Conservation (phyloP, 495 filamentous ascomycete genomes). For the Saxophila tyrrhenica region DNA sequence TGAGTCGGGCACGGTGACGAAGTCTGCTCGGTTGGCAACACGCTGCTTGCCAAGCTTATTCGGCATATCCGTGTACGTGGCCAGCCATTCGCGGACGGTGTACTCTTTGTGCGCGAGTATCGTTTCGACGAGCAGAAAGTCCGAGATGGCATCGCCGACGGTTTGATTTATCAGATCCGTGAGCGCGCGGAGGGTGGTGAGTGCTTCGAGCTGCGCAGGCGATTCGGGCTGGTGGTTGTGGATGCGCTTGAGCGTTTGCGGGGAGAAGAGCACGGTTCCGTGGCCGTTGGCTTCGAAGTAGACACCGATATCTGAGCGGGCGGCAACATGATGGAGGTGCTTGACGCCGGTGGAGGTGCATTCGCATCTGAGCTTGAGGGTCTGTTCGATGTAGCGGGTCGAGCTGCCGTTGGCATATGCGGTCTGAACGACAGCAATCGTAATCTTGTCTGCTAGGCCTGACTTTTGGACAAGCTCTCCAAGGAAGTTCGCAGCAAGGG, state of each 20-base stretch:
- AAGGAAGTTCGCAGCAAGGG: conserved; percentile 86
- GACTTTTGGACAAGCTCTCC: conserved; percentile 72
- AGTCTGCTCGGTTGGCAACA: conserved; percentile 74
- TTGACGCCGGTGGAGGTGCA: conserved; percentile 96
- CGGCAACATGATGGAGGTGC: conserved; percentile 88
- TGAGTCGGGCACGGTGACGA: conserved; percentile 61
- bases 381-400: conserved; percentile 80
- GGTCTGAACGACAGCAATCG: conserved; percentile 89
- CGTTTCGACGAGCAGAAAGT: conserved; percentile 90
- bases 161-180: conserved; percentile 93
- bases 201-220: conserved; percentile 74
- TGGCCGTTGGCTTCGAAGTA: conserved; percentile 99
- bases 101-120: conserved; percentile 92
- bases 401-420: conserved; percentile 96
- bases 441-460: conserved; percentile 65
- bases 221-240: conserved; percentile 70
- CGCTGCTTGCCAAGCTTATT: conserved; percentile 89
- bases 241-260: conserved; percentile 66
- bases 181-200: conserved; percentile 70
- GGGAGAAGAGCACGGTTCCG: conserved; percentile 90
- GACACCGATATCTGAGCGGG: conserved; percentile 83
- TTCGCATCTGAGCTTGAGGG: conserved; percentile 76
- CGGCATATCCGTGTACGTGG: conserved; percentile 89
- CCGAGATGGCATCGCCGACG: conserved; percentile 89
- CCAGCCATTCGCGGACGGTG: conserved; percentile 81